Evolutionary conservation across 2,329 filamentous ascomycete species (phyloP).

Genomic region (Stachybotrys chlorohalonatus): DNA sequence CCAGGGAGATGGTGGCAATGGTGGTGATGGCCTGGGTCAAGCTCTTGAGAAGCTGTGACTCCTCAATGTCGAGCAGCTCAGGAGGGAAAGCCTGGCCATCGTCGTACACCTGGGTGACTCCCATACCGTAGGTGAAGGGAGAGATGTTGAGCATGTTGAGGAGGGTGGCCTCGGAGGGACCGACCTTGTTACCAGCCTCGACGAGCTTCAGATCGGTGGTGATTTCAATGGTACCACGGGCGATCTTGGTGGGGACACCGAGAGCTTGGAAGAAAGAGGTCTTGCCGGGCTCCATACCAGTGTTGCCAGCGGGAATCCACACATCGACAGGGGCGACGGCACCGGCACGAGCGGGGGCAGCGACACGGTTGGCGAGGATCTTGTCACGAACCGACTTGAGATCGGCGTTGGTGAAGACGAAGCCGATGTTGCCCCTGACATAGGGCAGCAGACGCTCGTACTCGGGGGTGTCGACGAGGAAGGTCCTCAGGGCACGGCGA

Average conservation of each 20-base stretch:
- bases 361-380: constrained; percentile 95
- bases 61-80: constrained; percentile 82
- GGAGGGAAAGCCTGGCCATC: constrained; percentile 86
- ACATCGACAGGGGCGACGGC: constrained; percentile 90
- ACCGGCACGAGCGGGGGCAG: constrained; percentile 95
- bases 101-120: constrained; percentile 94
- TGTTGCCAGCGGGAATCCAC: constrained; percentile 95
- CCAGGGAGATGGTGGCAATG: constrained; percentile 86
- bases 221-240: constrained; percentile 99
- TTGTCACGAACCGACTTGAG: constrained; percentile 89
- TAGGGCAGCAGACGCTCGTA: constrained; percentile 95
- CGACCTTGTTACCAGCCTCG: constrained; percentile 87
- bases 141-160: constrained; percentile 99
- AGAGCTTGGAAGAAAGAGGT: constrained; percentile 99
- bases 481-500: constrained; percentile 94
- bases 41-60: constrained; percentile 83
- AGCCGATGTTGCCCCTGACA: constrained; percentile 96
- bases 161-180: constrained; percentile 95
- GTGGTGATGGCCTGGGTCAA: constrained; percentile 76
- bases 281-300: constrained; percentile 99
- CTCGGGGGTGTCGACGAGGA: constrained; percentile 83
- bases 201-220: constrained; percentile 96
- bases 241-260: constrained; percentile 99
- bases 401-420: constrained; percentile 98
- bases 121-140: constrained; percentile 99